Percentiles rank a stretch among this genome's conserved stretches.
Conservation (phyloP, 371 early-diverging fungal genomes). For the Mucor indicus region DNA sequence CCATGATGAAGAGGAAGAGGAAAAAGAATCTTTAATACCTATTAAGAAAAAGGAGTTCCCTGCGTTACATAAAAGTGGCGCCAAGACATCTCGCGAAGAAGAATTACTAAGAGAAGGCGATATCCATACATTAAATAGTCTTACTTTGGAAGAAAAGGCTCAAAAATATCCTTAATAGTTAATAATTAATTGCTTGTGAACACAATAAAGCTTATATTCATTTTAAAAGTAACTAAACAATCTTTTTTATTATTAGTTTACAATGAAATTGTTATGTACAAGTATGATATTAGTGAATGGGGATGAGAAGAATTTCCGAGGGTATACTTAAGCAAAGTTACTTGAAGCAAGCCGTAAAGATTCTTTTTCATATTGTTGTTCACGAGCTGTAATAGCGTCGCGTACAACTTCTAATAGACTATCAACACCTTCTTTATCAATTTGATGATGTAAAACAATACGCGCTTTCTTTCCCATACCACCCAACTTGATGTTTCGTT, state of each 20-base stretch:
- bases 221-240: no score
- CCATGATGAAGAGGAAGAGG: slow-evolving; percentile 28
- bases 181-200: no score
- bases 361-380: slow-evolving; percentile 16
- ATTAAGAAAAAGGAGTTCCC: slow-evolving; percentile 31
- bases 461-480: slow-evolving; percentile 60
- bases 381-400: slow-evolving; percentile 14
- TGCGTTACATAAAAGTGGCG: slow-evolving; percentile 19
- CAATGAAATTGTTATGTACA: no score
- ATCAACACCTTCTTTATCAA: slow-evolving; percentile 62
- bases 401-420: slow-evolving; percentile 39
- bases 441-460: slow-evolving; percentile 79
- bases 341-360: slow-evolving; percentile 22
- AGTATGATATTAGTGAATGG: no score
- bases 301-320: no score
- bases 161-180: no score
- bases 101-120: slow-evolving; percentile 50
- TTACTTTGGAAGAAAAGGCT: slow-evolving; percentile 25
- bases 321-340: no score
- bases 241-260: no score
- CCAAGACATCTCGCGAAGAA: slow-evolving; percentile 35
- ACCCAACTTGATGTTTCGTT: slow-evolving; percentile 60
- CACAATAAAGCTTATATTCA: no score
- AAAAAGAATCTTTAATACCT: slow-evolving; percentile 23
- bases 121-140: slow-evolving; percentile 40